A percentile compares a stretch with the other conserved stretches of the same genome.
phyloP scores from a whole-genome alignment of 805 yeast genomes.

The Wickerhamomyces silvicola region DNA sequence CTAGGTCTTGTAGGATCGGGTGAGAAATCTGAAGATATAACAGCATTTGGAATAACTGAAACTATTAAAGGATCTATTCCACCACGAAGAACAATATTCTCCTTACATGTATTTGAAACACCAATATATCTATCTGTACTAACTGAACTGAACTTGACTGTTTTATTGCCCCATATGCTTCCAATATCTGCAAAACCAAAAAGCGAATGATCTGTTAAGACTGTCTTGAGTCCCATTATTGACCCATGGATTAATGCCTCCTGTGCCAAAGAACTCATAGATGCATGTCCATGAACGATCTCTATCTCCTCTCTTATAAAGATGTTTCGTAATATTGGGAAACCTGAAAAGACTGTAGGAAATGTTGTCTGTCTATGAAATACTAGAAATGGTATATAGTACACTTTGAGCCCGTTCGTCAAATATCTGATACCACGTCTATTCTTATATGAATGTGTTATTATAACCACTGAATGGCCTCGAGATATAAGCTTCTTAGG shows the following conservation, averaged over 20 bases:
- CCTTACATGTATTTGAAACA: conserved; percentile 94
- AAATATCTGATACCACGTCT: conserved; percentile 77
- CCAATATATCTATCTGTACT: conserved; percentile 93
- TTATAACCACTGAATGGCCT: conserved; percentile 81
- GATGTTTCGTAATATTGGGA: conserved; percentile 81
- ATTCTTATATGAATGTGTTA: conserved; percentile 84
- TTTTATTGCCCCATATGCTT: conserved; percentile 79
- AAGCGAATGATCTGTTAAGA: conserved; percentile 91
- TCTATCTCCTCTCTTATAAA: conserved; percentile 80
- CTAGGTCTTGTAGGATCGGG: conserved; percentile 33
- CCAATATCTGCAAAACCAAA: conserved; percentile 89
- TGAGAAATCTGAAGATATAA: conserved; percentile 73
- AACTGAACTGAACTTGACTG: conserved; percentile 73
- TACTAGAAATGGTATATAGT: conserved; percentile 78
- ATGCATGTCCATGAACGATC: conserved; percentile 93
- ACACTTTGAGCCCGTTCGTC: conserved; percentile 88
- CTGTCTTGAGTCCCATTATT: conserved; percentile 87
- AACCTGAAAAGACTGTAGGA: conserved; percentile 84
- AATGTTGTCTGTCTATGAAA: conserved; percentile 79
- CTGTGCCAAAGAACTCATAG: conserved; percentile 77
- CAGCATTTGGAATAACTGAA: conserved; percentile 95
- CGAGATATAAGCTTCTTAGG: conserved; percentile 52
- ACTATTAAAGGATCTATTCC: conserved; percentile 70
- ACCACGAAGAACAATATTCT: conserved; percentile 87
- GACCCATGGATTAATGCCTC: conserved; percentile 90